These are phyloP conservation scores for Flaveria sonorensis DNA, from an alignment of 129 eudicot species.

Conservation along the genomic window DNA sequence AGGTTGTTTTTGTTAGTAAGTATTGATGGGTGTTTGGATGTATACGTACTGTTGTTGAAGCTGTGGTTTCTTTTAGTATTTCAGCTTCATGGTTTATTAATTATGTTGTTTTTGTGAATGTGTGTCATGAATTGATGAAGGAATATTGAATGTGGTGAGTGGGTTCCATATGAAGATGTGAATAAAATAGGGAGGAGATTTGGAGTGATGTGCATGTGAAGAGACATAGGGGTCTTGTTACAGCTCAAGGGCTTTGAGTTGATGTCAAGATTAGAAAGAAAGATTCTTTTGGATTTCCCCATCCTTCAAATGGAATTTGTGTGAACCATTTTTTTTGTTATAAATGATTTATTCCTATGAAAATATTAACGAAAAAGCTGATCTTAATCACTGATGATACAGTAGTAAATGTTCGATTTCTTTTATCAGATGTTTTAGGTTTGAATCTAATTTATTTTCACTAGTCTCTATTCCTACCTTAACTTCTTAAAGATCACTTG, in stretches of 20 bases:
- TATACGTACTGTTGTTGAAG: conserved; percentile 38
- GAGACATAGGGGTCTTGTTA: conserved; percentile 47
- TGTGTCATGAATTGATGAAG: conserved; percentile 22
- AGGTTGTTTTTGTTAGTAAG: conserved; percentile 25
- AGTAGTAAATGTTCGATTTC: too few species aligned
- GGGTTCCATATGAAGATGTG: conserved; percentile 26
- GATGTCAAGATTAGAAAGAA: conserved; percentile 54
- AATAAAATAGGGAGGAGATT: conserved; percentile 12
- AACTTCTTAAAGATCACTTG: too few species aligned
- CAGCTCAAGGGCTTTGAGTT: conserved; percentile 49
- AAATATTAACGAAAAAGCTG: too few species aligned
- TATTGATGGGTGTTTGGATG: conserved; percentile 29
- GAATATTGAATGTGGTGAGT: not conserved
- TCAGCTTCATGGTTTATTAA: conserved; percentile 42
- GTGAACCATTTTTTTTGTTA: not conserved
- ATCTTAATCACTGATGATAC: too few species aligned
- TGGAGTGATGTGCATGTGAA: conserved; percentile 51
- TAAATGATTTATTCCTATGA: not conserved
- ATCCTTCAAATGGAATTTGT: conserved; percentile 35
- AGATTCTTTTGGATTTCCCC: conserved; percentile 58
- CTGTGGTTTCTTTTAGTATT: conserved; percentile 52
- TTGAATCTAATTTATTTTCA: too few species aligned
- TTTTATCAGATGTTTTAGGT: too few species aligned
- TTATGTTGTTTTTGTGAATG: not conserved
- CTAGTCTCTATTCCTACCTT: too few species aligned